Evolutionary conservation across 768 basidiomycete species (phyloP).

Genomic region (Mycena belliarum): DNA sequence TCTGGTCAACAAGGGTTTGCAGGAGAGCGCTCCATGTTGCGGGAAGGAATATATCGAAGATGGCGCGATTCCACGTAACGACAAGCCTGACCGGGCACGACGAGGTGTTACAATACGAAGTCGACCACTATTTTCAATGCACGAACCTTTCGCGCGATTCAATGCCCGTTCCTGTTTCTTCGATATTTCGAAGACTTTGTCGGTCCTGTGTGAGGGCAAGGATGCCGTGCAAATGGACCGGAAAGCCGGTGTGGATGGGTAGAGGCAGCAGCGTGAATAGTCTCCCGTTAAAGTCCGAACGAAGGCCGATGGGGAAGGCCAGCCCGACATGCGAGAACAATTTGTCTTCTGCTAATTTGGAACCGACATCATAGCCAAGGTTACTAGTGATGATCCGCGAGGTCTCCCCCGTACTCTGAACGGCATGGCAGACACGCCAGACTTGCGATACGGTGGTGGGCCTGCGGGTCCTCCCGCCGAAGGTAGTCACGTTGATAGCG

Average conservation of each 20-base stretch:
- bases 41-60: conserved; percentile 25
- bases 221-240: conserved; percentile 32
- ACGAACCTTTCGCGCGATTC: conserved; percentile 27
- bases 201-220: conserved; percentile 34
- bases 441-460: neutral
- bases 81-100: conserved; percentile 14
- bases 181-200: conserved; percentile 31
- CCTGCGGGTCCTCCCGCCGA: neutral
- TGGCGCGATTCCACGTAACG: conserved; percentile 23
- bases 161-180: conserved; percentile 24
- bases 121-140: neutral
- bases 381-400: conserved; percentile 6
- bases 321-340: conserved; percentile 30
- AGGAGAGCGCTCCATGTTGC: conserved; percentile 19
- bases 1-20: conserved; percentile 9
- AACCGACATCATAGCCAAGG: conserved; percentile 22
- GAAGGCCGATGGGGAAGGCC: conserved; percentile 20
- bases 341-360: conserved; percentile 28
- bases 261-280: conserved; percentile 36
- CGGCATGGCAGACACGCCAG: conserved; percentile 24
- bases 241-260: conserved; percentile 32
- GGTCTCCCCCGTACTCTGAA: conserved; percentile 17
- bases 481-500: conserved; percentile 7
- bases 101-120: neutral
- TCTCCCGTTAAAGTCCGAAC: conserved; percentile 20